Base-by-base conservation (phyloP, 805 yeast species). In the Candida multigemmis region DNA sequence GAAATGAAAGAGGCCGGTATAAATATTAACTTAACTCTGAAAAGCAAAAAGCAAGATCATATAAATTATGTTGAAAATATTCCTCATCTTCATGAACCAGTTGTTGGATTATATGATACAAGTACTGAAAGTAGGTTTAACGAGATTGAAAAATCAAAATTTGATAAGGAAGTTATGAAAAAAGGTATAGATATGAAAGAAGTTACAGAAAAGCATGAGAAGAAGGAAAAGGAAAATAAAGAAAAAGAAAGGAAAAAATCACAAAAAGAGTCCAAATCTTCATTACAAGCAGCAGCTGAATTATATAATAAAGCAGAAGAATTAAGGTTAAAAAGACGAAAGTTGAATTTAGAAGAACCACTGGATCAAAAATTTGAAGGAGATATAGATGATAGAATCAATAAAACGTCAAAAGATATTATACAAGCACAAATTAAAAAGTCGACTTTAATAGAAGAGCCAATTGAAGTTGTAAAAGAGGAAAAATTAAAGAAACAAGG, bases 51-150 rank as follows among this genome's bases (percentile, higher is more conserved):
- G 38, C 65, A 59, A 25, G 71, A 70, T 18, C 78, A 76, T 33
- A 71, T 82, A 46, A 96, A 87, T 47, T 85, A 83, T 49, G 83
- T 79, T 46, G 79, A 74, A 2, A 95, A 82, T 40, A 73, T 87
- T 7, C 84, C 89, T 0, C 79, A 81, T 41, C 91, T 86, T 41
- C 76, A 73, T 33, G 53, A 51, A 10, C 89, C 94, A 0, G 67
- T 63, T 4, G 59, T 55, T 0, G 96, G 95, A 0, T 51, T 71
- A 12, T 82, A 77, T 46, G 87, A 81, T 41, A 73, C 76, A 0
- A 41, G 60, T 0, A 71, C 67, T n/a, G 96, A 87, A 46, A 51
- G 53, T 9, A 40, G 39, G 9, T 34, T 37, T 3, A 73, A 76
- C 32, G 43, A 42, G 2, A 32, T 32, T 6, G 65, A 59, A 1